Percentiles rank a stretch among this genome's conserved stretches.
Evolutionary conservation across 805 yeast species (phyloP).

Genomic region (Saccharomycopsis capsularis): DNA sequence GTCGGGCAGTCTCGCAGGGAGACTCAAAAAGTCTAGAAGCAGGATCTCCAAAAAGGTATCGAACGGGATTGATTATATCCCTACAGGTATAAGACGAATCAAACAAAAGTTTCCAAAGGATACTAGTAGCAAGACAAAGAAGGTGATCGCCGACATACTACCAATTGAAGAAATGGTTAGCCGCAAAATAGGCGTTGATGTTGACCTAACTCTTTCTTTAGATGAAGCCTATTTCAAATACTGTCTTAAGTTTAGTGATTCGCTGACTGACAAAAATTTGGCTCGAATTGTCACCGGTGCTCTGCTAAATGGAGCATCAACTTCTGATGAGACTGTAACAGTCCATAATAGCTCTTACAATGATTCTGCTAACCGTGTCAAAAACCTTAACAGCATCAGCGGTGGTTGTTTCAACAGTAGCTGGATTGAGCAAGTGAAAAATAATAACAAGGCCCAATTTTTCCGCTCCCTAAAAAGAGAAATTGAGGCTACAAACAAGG

Average conservation of each 20-base stretch:
- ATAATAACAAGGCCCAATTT: constrained; percentile 1
- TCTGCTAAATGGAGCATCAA: too few species aligned
- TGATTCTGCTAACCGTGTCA: not conserved
- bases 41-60: not conserved
- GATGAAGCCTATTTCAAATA: constrained; percentile 19
- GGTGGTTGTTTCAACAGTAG: constrained; percentile 15
- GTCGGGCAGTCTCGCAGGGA: not conserved
- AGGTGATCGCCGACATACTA: constrained; percentile 4
- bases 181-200: constrained; percentile 15
- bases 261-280: not conserved
- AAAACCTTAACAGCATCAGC: constrained; percentile 7
- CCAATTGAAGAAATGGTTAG: constrained; percentile 19
- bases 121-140: constrained; percentile 1
- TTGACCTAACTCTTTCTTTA: constrained; percentile 11
- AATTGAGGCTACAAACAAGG: not conserved
- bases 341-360: not conserved
- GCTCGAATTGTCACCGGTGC: not conserved
- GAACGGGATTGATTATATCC: not conserved
- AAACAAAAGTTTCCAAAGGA: constrained; percentile 17
- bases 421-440: constrained; percentile 2
- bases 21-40: not conserved
- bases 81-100: constrained; percentile 3
- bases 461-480: constrained; percentile 6
- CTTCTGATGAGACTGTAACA: constrained; percentile 1
- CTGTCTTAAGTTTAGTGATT: constrained; percentile 16